phyloP scores from a whole-genome alignment of 495 filamentous ascomycete genomes.

The Lophiotrema nucula region DNA sequence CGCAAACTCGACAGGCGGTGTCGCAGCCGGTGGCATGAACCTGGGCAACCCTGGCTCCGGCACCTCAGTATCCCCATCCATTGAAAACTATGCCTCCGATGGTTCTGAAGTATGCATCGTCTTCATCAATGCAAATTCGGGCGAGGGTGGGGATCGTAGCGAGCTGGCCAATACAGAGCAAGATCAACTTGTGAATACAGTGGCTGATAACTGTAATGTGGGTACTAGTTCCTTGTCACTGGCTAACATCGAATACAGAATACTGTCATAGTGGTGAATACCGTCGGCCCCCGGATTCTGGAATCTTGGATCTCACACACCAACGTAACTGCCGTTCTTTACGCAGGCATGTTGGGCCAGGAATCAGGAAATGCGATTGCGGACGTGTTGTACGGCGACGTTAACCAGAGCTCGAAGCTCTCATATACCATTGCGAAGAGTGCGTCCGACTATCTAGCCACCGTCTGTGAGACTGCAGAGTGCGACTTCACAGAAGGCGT shows the following conservation, averaged over 20 bases:
- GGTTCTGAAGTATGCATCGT: conserved; percentile 54
- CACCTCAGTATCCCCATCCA: too few species aligned
- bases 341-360: conserved; percentile 36
- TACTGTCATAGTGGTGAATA: conserved; percentile 37
- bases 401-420: conserved; percentile 18
- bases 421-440: conserved; percentile 32
- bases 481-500: conserved; percentile 48
- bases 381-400: conserved; percentile 30
- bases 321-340: conserved; percentile 40
- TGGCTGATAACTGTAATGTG: conserved; percentile 33
- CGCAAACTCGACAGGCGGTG: too few species aligned
- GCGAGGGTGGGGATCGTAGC: conserved; percentile 51
- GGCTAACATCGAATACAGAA: too few species aligned
- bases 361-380: conserved; percentile 27
- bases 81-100: too few species aligned
- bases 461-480: conserved; percentile 14
- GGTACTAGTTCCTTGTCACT: too few species aligned
- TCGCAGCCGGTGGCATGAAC: too few species aligned
- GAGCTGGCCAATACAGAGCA: conserved; percentile 47
- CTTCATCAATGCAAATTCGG: conserved; percentile 55
- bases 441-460: conserved; percentile 37
- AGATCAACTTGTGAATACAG: conserved; percentile 29
- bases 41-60: too few species aligned
- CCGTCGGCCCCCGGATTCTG: conserved; percentile 25
- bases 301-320: conserved; percentile 34